A percentile compares a stretch with the other conserved stretches of the same genome.
Conservation (phyloP, 306 rosid species). For the Adenanthera pavonina region DNA sequence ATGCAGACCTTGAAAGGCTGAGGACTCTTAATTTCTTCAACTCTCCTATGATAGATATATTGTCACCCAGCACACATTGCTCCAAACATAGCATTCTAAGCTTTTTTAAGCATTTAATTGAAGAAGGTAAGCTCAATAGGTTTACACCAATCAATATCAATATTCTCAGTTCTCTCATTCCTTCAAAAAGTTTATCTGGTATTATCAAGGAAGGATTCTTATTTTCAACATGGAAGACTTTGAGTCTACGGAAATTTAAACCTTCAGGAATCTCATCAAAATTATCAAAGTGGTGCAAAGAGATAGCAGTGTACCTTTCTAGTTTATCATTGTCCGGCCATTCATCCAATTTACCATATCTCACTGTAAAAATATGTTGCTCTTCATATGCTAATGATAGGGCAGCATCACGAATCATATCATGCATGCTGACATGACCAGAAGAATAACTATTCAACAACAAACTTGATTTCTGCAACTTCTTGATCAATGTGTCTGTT, state of each 20-base stretch:
- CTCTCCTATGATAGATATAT: not conserved
- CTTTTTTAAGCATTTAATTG: too few species aligned
- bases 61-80: not conserved
- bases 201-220: not conserved
- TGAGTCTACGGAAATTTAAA: not conserved
- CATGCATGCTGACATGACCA: conserved; percentile 35
- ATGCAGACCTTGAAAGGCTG: not conserved
- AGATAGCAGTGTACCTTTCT: not conserved
- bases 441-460: conserved; percentile 23
- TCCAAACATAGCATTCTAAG: too few species aligned
- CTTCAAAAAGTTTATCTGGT: not conserved
- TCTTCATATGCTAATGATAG: conserved; percentile 28
- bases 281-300: not conserved
- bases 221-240: not conserved
- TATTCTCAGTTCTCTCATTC: not conserved
- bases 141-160: not conserved
- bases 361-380: not conserved
- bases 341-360: conserved; percentile 1
- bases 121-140: not conserved
- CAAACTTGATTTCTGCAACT: conserved; percentile 21
- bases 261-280: not conserved
- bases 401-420: conserved; percentile 18
- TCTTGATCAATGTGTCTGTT: not conserved
- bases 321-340: conserved; percentile 31
- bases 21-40: not conserved